Conservation (phyloP, 225 moss, liverwort and hornwort species). For the Lunularia cruciata region DNA sequence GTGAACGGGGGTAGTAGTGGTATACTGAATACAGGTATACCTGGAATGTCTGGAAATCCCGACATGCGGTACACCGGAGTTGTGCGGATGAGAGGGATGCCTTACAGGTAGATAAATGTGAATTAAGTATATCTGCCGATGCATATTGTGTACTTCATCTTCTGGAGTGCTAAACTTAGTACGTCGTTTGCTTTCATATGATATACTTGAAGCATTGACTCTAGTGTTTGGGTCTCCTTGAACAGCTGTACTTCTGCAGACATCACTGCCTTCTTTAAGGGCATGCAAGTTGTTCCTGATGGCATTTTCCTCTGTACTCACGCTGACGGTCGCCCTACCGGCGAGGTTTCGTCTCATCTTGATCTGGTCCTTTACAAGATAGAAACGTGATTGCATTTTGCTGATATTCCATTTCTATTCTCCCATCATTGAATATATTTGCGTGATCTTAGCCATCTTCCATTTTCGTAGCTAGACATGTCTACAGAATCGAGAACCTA, state of each 20-base stretch:
- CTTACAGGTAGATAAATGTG: constrained; percentile 97
- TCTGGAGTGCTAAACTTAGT: too few relatives aligned
- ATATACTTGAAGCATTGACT: too few relatives aligned
- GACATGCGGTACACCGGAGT: constrained; percentile 99
- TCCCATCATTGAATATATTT: too few relatives aligned
- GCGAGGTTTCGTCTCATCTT: constrained; percentile 65
- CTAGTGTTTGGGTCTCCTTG: too few relatives aligned
- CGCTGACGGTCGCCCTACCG: constrained; percentile 98
- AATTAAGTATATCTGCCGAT: background rate
- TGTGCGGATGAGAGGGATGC: constrained; percentile 99
- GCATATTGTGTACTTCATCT: too few relatives aligned
- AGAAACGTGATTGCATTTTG: too few relatives aligned
- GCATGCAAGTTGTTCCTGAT: constrained; percentile 97
- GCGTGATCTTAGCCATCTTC: too few relatives aligned
- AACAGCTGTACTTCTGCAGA: constrained; percentile 98
- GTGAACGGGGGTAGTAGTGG: constrained; percentile 63
- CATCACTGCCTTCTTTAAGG: constrained; percentile 98
- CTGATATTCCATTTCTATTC: too few relatives aligned
- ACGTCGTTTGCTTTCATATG: too few relatives aligned
- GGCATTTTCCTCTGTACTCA: constrained; percentile 99
- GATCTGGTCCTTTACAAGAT: too few relatives aligned
- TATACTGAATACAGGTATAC: constrained; percentile 93
- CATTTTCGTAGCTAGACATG: too few relatives aligned
- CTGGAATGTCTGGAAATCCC: constrained; percentile 99
- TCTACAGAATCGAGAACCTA: too few relatives aligned